Percentiles rank a stretch among this genome's conserved stretches.
Evolutionary conservation across 192 early-diverging fungal species (phyloP).

Genomic region (Phycomyces nitens): DNA sequence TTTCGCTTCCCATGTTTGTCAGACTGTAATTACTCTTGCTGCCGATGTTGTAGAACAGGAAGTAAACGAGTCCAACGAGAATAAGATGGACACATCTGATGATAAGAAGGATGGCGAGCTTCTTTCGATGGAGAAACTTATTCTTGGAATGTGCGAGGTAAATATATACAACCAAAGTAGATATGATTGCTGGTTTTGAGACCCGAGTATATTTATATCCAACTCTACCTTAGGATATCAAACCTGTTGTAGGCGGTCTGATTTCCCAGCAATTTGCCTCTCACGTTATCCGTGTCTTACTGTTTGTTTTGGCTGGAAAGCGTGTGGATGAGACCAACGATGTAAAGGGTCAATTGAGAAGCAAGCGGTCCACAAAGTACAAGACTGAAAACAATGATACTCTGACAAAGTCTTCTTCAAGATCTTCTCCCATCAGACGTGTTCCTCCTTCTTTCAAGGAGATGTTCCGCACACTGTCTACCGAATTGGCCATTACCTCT

Average conservation of each 20-base stretch:
- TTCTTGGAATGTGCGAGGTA: constrained; percentile 56
- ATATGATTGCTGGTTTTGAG: background rate
- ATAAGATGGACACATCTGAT: constrained; percentile 17
- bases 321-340: constrained; percentile 48
- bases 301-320: constrained; percentile 67
- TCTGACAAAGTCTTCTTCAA: constrained; percentile 25
- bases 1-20: constrained; percentile 84
- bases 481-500: constrained; percentile 44
- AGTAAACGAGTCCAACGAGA: constrained; percentile 38
- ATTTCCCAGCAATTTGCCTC: constrained; percentile 75
- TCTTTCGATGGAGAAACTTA: constrained; percentile 64
- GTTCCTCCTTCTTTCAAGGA: constrained; percentile 65
- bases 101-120: constrained; percentile 45
- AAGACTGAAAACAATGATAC: constrained; percentile 52
- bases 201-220: background rate
- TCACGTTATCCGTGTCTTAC: constrained; percentile 67
- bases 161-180: background rate
- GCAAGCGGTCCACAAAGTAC: constrained; percentile 71
- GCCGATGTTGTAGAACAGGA: constrained; percentile 77
- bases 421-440: constrained; percentile 36
- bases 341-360: constrained; percentile 54
- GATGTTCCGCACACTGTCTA: constrained; percentile 53
- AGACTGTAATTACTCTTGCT: constrained; percentile 72
- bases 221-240: constrained; percentile 31
- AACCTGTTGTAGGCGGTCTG: constrained; percentile 50